These are phyloP conservation scores for Myochromella boudieri DNA, from an alignment of 768 basidiomycete species.

Conservation along the genomic window DNA sequence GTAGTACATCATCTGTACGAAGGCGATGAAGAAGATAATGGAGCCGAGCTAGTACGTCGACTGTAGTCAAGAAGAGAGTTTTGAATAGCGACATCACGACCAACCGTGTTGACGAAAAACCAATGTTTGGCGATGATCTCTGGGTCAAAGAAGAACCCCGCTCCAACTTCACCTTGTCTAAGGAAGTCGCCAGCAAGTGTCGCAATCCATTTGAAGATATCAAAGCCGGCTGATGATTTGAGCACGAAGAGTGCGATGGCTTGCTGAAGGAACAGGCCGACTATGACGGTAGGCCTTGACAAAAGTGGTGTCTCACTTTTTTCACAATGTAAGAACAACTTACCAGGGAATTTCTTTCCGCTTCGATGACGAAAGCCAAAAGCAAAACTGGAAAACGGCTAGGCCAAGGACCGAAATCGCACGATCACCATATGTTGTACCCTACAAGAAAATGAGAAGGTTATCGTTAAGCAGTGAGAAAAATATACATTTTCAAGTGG, in stretches of 20 bases:
- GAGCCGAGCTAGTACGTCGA: constrained; percentile 49
- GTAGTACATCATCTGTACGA: constrained; percentile 90
- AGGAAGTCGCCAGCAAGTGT: constrained; percentile 81
- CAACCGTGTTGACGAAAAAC: constrained; percentile 82
- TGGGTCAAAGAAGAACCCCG: constrained; percentile 79
- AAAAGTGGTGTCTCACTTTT: constrained; percentile 1
- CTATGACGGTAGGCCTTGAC: constrained; percentile 78
- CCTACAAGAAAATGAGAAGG: constrained; percentile 20
- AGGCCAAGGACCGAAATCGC: constrained; percentile 82
- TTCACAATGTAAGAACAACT: constrained; percentile 16
- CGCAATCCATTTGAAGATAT: constrained; percentile 83
- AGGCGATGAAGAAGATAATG: constrained; percentile 94
- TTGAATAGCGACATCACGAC: constrained; percentile 20
- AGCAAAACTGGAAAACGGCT: constrained; percentile 73
- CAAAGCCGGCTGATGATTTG: constrained; percentile 80
- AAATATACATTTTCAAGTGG: constrained; percentile 49
- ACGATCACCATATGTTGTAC: constrained; percentile 71
- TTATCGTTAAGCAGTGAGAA: constrained; percentile 11
- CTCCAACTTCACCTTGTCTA: constrained; percentile 63
- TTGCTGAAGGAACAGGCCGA: constrained; percentile 85
- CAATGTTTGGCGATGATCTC: constrained; percentile 66
- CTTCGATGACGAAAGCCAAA: constrained; percentile 66
- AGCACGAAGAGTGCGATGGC: constrained; percentile 86
- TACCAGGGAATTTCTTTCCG: constrained; percentile 73
- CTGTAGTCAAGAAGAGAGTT: constrained; percentile 6